Evolutionary conservation across 169 alveolate genomes (phyloP).

Genomic region (Cyclospora cayetanensis): DNA sequence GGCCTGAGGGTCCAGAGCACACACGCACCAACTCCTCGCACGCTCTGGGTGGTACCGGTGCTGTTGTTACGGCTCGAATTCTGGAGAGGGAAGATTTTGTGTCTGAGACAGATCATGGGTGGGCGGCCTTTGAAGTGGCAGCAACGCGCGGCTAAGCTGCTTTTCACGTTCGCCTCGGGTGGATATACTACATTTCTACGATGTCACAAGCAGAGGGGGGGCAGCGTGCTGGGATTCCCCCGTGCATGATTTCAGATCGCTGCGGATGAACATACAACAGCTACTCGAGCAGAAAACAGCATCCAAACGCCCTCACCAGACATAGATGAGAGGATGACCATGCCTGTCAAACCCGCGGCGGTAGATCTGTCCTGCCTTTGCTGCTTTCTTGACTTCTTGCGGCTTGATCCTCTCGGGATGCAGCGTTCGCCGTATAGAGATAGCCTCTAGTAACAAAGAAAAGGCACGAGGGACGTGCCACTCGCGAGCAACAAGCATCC

Average conservation of each 20-base stretch:
- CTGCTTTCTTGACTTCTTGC: slow-evolving; percentile 4
- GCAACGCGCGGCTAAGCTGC: too few relatives aligned
- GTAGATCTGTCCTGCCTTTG: slow-evolving; percentile 30
- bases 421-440: slow-evolving; percentile 47
- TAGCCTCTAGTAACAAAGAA: slow-evolving; percentile 33
- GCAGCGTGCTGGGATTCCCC: too few relatives aligned
- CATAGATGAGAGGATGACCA: slow-evolving; percentile 46
- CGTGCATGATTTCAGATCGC: too few relatives aligned
- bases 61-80: neutral
- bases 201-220: too few relatives aligned
- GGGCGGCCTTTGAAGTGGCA: too few relatives aligned
- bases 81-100: neutral
- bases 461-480: slow-evolving; percentile 64
- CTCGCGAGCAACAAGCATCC: slow-evolving; percentile 58
- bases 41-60: neutral
- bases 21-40: neutral
- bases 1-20: slow-evolving; percentile 13
- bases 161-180: too few relatives aligned
- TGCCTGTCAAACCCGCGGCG: slow-evolving; percentile 60
- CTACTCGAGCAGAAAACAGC: too few relatives aligned
- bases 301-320: slow-evolving; percentile 64
- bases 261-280: too few relatives aligned
- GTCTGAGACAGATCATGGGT: too few relatives aligned
- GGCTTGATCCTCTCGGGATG: slow-evolving; percentile 69
- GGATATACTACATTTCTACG: too few relatives aligned